Base-by-base conservation (phyloP, 768 basidiomycete species). In the Hypsizygus marmoreus region DNA sequence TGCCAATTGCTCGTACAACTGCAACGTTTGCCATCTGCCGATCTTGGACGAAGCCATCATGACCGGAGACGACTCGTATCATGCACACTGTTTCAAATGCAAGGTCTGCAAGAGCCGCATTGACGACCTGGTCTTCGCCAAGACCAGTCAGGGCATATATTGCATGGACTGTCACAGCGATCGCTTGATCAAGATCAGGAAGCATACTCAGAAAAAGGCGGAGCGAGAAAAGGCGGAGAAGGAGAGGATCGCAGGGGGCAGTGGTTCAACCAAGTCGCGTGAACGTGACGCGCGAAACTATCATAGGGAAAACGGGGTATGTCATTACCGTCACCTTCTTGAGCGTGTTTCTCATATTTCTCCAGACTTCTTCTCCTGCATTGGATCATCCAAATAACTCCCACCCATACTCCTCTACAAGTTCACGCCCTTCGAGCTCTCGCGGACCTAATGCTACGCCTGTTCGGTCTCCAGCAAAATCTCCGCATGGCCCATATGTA, bases 11-110 rank as follows among this genome's bases (percentile, higher is more conserved):
- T 92, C 92, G 4, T 95, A 95, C 72, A 86, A 86, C 58, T 99
- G 97, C 76, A 95, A 88, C 61, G 87, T 97, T 46, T 99, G 97
- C 71, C 84, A 85, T 35, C 82, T 83, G 45, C 91, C 94, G 34
- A 99, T 99, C 54, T 86, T 95, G 45, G 95, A 99, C 71, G 97
- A 99, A 62, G 97, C 97, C 8, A 97, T 98, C 66, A 97, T 99
- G 91, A 95, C 97, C 6, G 97, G 93, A 49, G 94, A 99, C 67
- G 97, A 98, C 63, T 92, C 93, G 0, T 99, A 98, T 58, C 97
- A 98, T 64, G 95, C 97, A 4, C 89, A 94, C 53, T 99, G 97
- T 71, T 99, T 99, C 76, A 95, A 95, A 56, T 99, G 97, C 73
- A 88, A 91, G 59, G 87, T 93, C 40, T 99, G 97, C 73, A 83